Evolutionary conservation across 202 grass and related monocot species (phyloP).

Genomic region (Dendrocalamus latiflorus): DNA sequence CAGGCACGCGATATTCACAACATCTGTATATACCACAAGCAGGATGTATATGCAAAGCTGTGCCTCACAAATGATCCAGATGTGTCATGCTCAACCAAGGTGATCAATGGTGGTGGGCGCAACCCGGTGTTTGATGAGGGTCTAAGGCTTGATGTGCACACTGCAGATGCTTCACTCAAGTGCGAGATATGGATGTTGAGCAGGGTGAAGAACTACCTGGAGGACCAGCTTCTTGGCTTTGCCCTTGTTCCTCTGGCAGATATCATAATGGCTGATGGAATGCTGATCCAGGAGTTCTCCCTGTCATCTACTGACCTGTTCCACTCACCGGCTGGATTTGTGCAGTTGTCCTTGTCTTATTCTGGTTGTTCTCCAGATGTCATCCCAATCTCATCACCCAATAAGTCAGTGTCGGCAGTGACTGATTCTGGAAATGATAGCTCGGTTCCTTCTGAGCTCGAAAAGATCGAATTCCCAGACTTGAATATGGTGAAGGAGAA

Average conservation of each 20-base stretch:
- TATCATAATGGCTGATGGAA: constrained; percentile 42
- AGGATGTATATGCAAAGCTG: constrained; percentile 91
- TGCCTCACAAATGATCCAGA: constrained; percentile 48
- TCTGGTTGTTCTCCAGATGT: constrained; percentile 60
- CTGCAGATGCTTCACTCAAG: constrained; percentile 45
- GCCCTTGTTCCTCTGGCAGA: constrained; percentile 64
- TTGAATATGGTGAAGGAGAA: constrained; percentile 72
- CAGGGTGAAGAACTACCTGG: constrained; percentile 72
- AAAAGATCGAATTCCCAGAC: constrained; percentile 81
- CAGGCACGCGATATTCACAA: constrained; percentile 81
- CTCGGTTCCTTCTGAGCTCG: constrained; percentile 32
- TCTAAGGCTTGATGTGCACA: constrained; percentile 46
- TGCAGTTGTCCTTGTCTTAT: constrained; percentile 65
- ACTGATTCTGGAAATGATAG: constrained; percentile 25
- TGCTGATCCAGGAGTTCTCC: constrained; percentile 53
- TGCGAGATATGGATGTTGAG: constrained; percentile 94
- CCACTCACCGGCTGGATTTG: constrained; percentile 75
- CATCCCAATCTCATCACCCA: constrained; percentile 39
- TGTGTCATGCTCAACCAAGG: constrained; percentile 54
- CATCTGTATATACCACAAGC: constrained; percentile 92
- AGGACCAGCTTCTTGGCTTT: constrained; percentile 83
- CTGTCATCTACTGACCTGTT: constrained; percentile 66
- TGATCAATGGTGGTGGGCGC: constrained; percentile 59
- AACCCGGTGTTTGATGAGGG: constrained; percentile 77
- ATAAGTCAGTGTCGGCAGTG: neutral